phyloP scores from a whole-genome alignment of 306 rosid species.

The Inga leiocalycina region DNA sequence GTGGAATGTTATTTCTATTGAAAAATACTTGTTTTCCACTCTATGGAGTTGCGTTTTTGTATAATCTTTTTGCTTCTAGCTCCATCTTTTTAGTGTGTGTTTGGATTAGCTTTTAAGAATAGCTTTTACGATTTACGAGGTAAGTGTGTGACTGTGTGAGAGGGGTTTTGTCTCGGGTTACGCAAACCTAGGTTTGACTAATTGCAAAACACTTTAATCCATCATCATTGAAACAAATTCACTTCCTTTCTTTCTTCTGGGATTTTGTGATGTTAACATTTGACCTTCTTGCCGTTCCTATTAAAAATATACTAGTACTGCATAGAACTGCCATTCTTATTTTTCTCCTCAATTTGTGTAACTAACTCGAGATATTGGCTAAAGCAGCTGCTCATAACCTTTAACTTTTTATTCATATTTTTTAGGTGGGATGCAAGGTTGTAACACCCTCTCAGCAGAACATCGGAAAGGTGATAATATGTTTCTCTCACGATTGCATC shows the following conservation, averaged over 20 bases:
- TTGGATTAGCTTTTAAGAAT: no score
- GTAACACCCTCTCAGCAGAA: slow-evolving; percentile 78
- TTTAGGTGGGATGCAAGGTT: slow-evolving; percentile 92
- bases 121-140: no score
- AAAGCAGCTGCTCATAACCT: neutral
- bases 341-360: neutral
- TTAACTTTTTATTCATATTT: slow-evolving; percentile 38
- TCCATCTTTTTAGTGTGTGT: neutral
- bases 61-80: neutral
- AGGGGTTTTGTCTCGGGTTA: no score
- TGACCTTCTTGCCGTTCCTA: slow-evolving; percentile 16
- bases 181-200: no score
- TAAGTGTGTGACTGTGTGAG: no score
- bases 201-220: neutral
- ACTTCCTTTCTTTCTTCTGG: neutral
- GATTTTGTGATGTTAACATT: slow-evolving; percentile 14
- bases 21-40: neutral
- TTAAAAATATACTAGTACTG: neutral
- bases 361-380: neutral
- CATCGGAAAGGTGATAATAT: slow-evolving; percentile 72
- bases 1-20: neutral
- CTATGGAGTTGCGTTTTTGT: neutral
- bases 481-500: slow-evolving; percentile 10
- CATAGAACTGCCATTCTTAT: neutral
- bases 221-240: neutral